phyloP scores from a whole-genome alignment of 805 yeast genomes.

The Myxozyma neglecta region DNA sequence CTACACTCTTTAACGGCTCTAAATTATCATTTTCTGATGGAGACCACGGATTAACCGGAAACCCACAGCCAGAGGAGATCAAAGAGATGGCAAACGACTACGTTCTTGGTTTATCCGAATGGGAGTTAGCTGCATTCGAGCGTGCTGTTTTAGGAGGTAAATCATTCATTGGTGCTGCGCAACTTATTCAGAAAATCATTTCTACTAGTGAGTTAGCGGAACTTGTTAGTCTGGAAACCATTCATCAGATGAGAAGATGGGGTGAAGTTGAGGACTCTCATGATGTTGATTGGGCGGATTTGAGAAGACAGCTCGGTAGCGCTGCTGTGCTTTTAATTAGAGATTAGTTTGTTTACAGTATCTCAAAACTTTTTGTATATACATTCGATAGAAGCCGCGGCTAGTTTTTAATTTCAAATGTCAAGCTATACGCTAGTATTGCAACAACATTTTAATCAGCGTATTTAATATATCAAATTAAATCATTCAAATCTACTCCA shows the following conservation, averaged over 20 bases:
- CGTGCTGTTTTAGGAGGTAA: slow-evolving; percentile 83
- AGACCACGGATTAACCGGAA: slow-evolving; percentile 79
- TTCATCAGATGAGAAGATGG: slow-evolving; percentile 86
- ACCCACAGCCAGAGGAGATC: slow-evolving; percentile 62
- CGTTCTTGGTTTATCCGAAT: slow-evolving; percentile 60
- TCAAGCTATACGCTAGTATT: neutral
- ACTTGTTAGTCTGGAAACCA: slow-evolving; percentile 77
- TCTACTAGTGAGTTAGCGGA: slow-evolving; percentile 65
- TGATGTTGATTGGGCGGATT: slow-evolving; percentile 91
- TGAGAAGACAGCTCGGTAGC: slow-evolving; percentile 76
- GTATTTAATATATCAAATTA: neutral
- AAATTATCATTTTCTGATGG: slow-evolving; percentile 68
- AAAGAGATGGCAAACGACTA: slow-evolving; percentile 63
- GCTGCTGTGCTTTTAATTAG: slow-evolving; percentile 60
- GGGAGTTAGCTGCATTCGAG: slow-evolving; percentile 87
- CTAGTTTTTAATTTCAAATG: no score
- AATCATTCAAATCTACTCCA: neutral
- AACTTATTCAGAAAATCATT: slow-evolving; percentile 50
- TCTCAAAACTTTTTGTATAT: neutral
- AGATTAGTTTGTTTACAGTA: neutral
- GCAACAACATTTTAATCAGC: neutral
- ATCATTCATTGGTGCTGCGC: slow-evolving; percentile 79
- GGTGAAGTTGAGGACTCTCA: slow-evolving; percentile 99
- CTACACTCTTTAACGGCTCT: slow-evolving; percentile 52
- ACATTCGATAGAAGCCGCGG: neutral